Percentiles rank a stretch among this genome's conserved stretches.
Conservation (phyloP, 164 flowering plant genomes). For the Hamamelis virginiana region DNA sequence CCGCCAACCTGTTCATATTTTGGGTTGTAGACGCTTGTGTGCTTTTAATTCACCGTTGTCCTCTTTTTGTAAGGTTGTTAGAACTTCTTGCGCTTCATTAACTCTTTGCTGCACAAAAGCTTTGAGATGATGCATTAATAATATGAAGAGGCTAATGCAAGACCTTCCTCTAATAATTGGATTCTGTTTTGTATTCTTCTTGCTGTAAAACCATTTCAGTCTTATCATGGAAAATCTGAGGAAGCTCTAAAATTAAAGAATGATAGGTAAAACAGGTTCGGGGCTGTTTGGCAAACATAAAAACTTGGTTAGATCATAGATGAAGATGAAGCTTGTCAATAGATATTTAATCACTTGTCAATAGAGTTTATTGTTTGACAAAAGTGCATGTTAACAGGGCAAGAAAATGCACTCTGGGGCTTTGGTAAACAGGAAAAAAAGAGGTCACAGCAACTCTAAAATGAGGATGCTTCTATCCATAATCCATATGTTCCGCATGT, state of each 20-base stretch:
- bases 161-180: neutral
- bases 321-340: too few species aligned
- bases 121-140: neutral
- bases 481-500: too few species aligned
- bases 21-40: neutral
- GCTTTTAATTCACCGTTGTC: neutral
- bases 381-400: too few species aligned
- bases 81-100: neutral
- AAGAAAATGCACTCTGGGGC: too few species aligned
- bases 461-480: too few species aligned
- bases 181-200: neutral
- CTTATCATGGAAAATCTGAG: neutral
- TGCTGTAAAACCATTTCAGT: neutral
- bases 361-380: too few species aligned
- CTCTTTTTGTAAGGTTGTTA: neutral
- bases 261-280: too few species aligned
- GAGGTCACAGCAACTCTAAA: too few species aligned
- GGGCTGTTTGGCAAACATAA: too few species aligned
- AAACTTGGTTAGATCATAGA: too few species aligned
- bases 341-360: too few species aligned
- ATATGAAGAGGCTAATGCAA: conserved; percentile 1
- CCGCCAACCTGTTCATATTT: neutral
- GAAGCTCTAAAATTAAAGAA: neutral
- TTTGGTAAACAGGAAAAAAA: too few species aligned
- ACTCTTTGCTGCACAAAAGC: neutral